phyloP scores from a whole-genome alignment of 1,139 yeast genomes.

The Sporopachydermia cereana region DNA sequence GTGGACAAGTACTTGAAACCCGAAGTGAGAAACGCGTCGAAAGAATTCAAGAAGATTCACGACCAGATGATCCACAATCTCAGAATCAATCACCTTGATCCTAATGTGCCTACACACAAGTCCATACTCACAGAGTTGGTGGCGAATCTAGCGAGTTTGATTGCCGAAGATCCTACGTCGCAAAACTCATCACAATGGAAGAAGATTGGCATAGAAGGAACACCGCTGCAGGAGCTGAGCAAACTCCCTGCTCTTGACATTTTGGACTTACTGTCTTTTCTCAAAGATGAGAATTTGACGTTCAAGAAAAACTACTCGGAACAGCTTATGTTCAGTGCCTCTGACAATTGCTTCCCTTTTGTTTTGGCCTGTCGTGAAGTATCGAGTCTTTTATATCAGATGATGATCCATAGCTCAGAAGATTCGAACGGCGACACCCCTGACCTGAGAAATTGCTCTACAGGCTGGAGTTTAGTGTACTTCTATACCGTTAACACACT shows the following conservation, averaged over 20 bases:
- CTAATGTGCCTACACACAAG: not conserved
- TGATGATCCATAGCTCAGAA: not conserved
- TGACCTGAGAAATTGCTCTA: not conserved
- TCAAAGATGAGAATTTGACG: conserved; percentile 4
- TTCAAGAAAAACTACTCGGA: conserved; percentile 6
- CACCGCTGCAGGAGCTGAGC: not conserved
- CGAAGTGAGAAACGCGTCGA: not conserved
- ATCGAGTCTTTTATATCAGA: not conserved
- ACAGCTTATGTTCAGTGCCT: conserved; percentile 17
- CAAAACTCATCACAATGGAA: not conserved
- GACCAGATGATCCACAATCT: not conserved
- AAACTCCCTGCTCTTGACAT: conserved; percentile 4
- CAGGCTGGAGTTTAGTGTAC: conserved; percentile 2
- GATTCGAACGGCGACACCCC: not conserved
- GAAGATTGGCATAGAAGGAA: not conserved
- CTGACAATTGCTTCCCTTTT: conserved; percentile 27
- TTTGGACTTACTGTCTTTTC: conserved; percentile 2
- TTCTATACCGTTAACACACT: not conserved
- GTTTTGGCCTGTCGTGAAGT: conserved; percentile 21
- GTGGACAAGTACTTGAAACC: not conserved
- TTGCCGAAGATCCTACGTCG: not conserved
- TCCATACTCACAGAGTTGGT: conserved; percentile 1
- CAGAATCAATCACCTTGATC: not conserved
- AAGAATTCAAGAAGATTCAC: not conserved
- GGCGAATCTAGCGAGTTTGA: not conserved